Evolutionary conservation across 495 filamentous ascomycete species (phyloP), one percentile per base, ranked within the genome.

Genomic region (Penicillium diatomitis): DNA sequence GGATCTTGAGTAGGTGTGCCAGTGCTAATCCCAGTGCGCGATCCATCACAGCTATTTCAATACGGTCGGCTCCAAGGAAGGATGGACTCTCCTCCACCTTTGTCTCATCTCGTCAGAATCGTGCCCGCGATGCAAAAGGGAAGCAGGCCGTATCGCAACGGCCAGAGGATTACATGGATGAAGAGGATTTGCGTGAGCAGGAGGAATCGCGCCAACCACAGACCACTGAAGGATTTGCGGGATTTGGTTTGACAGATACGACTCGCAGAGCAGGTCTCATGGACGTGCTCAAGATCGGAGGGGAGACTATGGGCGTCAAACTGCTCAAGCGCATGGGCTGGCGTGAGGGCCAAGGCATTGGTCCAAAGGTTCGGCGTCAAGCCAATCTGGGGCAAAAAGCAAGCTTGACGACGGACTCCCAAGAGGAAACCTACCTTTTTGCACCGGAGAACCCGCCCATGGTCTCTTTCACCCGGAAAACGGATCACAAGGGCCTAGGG

Each of bases 81-180:
- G 92, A 69, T 98, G 90, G 90, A 85, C 86, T 8, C 92, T n/a
- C 92, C 6, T 76, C 88, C 8, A 84, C 86, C 5, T 98, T 97
- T 60, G 84, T 95, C 33, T 96, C 90, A 4, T 96, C 92, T 35
- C 86, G 92, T 0, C 67, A 81, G 36, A 87, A 87, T 52, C 84
- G 87, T 41, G 78, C 79, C 46, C 85, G 87, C 55, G 83, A 91
- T 71, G 75, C 66, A 28, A 61, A 62, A 20, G 20, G 20, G 20
- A 20, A 20, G 41, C 48, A 70, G 9, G 72, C 76, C 5, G 11
- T 65, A 0, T 71, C 82, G 56, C 82, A 87, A 62, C 81, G 82
- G 32, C 76, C 83, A 6, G 91, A 97, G 57, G 92, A 98, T 61
- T 97, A 89, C 52, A 98, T 98, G 92, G 92, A 98, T 53, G 94